Conservation (phyloP, 495 filamentous ascomycete genomes). For the Penicillium psychrofluorescens region DNA sequence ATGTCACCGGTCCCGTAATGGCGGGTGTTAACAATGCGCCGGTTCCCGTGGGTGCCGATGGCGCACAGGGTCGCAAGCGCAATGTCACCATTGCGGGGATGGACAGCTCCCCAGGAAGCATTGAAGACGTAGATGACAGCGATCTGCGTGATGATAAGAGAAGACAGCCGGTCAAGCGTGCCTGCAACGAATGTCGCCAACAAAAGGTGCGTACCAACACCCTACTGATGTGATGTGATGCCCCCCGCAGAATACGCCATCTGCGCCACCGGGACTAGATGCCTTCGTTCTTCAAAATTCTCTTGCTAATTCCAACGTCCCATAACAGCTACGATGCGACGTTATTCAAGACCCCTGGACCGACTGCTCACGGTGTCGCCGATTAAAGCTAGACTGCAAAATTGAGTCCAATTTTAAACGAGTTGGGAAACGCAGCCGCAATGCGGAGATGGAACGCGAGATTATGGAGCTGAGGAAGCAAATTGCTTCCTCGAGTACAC, state of each 20-base stretch:
- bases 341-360: slow-evolving; percentile 80
- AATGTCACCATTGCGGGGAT: slow-evolving; percentile 40
- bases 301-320: slow-evolving; percentile 2
- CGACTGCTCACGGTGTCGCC: slow-evolving; percentile 75
- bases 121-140: slow-evolving; percentile 56
- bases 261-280: too few relatives aligned
- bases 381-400: slow-evolving; percentile 79
- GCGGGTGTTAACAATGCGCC: slow-evolving; percentile 31
- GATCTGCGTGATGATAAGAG: slow-evolving; percentile 53
- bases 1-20: slow-evolving; percentile 36
- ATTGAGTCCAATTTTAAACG: slow-evolving; percentile 94
- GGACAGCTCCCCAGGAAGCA: slow-evolving; percentile 65
- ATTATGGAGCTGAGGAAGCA: slow-evolving; percentile 59
- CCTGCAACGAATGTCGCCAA: slow-evolving; percentile 92
- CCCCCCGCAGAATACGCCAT: too few relatives aligned
- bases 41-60: slow-evolving; percentile 27
- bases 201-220: slow-evolving; percentile 61
- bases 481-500: slow-evolving; percentile 46
- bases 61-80: slow-evolving; percentile 36
- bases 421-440: slow-evolving; percentile 80
- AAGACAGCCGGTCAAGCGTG: slow-evolving; percentile 72
- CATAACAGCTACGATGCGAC: slow-evolving; percentile 72
- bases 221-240: too few relatives aligned
- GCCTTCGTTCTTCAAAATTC: too few relatives aligned
- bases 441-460: slow-evolving; percentile 82